Percentiles rank a stretch among this genome's conserved stretches.
Conservation (phyloP, 768 basidiomycete genomes). For the Harrya chromipes region DNA sequence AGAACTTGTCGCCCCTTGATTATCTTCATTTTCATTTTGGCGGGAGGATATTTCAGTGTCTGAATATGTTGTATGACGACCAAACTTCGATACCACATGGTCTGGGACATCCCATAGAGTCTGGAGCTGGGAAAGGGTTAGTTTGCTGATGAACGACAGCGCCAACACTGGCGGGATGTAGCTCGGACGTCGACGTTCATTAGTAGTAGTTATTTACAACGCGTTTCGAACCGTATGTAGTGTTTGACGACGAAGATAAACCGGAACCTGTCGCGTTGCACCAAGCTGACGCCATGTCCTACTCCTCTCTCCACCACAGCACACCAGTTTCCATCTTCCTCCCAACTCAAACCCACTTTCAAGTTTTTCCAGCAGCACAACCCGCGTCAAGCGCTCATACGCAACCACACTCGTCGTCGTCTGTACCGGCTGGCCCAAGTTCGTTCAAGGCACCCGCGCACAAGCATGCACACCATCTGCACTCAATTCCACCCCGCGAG, state of each 20-base stretch:
- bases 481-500: constrained; percentile 82
- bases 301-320: constrained; percentile 22
- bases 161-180: too few relatives aligned
- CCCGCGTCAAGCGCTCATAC: not conserved
- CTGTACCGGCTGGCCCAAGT: constrained; percentile 11
- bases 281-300: constrained; percentile 25
- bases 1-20: constrained; percentile 3
- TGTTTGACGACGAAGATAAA: constrained; percentile 19
- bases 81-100: too few relatives aligned
- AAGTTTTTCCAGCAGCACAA: constrained; percentile 15
- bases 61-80: too few relatives aligned
- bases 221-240: too few relatives aligned
- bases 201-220: too few relatives aligned
- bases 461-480: constrained; percentile 84
- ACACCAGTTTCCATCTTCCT: constrained; percentile 13
- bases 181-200: too few relatives aligned
- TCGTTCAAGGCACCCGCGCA: constrained; percentile 73
- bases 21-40: too few relatives aligned
- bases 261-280: constrained; percentile 11
- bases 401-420: constrained; percentile 13
- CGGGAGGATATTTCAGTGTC: too few relatives aligned
- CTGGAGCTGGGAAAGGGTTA: too few relatives aligned
- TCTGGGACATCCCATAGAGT: too few relatives aligned
- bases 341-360: constrained; percentile 17
- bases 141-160: too few relatives aligned